phyloP scores from a whole-genome alignment of 2,329 filamentous ascomycete genomes.

The Monascus ruber region DNA sequence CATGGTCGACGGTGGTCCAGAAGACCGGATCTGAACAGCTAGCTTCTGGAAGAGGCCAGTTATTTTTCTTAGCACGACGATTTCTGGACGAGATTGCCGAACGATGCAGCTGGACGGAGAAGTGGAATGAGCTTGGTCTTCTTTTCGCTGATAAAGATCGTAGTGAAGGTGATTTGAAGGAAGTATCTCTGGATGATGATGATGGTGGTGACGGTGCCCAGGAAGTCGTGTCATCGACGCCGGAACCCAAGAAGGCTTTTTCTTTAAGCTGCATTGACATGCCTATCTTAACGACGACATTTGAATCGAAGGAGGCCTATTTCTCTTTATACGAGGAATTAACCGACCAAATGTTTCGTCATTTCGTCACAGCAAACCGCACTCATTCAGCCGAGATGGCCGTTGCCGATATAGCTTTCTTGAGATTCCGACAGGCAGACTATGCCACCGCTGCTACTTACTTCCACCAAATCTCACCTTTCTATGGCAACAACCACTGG shows the following conservation, averaged over 20 bases:
- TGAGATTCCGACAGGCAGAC: conserved; percentile 68
- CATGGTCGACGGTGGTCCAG: conserved; percentile 30
- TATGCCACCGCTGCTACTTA: conserved; percentile 62
- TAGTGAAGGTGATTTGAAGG: conserved; percentile 19
- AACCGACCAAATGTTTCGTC: conserved; percentile 73
- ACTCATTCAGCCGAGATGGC: conserved; percentile 64
- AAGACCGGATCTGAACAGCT: conserved; percentile 64
- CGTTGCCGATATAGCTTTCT: conserved; percentile 72
- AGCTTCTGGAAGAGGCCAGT: conserved; percentile 68
- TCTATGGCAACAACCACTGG: conserved; percentile 72
- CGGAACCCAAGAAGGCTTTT: conserved; percentile 7
- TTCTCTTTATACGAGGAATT: conserved; percentile 60
- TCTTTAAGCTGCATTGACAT: conserved; percentile 41
- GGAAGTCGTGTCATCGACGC: conserved; percentile 2
- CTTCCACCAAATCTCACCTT: conserved; percentile 66
- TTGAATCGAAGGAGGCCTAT: conserved; percentile 53
- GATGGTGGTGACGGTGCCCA: background rate
- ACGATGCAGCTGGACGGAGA: conserved; percentile 62
- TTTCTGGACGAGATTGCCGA: conserved; percentile 65
- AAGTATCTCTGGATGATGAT: conserved; percentile 24
- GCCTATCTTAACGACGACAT: conserved; percentile 48
- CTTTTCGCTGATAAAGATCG: conserved; percentile 23
- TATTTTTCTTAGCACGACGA: conserved; percentile 68
- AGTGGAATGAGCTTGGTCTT: conserved; percentile 52
- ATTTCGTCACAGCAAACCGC: conserved; percentile 71